Evolutionary conservation across 345 rosid species (phyloP).

Genomic region (Jatropha curcas): DNA sequence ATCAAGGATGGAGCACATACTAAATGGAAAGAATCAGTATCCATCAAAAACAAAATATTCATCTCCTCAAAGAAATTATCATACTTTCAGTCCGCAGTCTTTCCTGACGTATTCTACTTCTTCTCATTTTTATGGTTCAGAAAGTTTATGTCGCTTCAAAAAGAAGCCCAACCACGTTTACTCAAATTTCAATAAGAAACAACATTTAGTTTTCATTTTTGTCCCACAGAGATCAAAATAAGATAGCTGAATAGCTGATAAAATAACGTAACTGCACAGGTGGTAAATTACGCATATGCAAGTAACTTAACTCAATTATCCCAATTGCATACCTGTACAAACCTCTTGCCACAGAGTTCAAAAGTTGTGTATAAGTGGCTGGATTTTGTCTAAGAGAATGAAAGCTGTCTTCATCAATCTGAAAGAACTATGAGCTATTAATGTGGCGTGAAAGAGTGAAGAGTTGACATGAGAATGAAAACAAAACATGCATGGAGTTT

Average conservation of each 20-base stretch:
- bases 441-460: slow-evolving; percentile 3
- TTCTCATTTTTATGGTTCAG: neutral
- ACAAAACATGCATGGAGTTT: neutral
- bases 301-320: slow-evolving; percentile 16
- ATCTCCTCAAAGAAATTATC: neutral
- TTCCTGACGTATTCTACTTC: too few relatives aligned
- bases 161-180: neutral
- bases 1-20: neutral
- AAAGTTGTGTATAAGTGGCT: slow-evolving; percentile 59
- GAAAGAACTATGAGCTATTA: slow-evolving; percentile 30
- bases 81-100: too few relatives aligned
- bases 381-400: slow-evolving; percentile 64
- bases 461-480: neutral
- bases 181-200: neutral
- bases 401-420: slow-evolving; percentile 63
- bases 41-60: neutral
- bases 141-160: neutral
- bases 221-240: neutral
- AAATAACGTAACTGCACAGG: neutral
- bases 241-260: neutral
- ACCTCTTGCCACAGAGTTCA: slow-evolving; percentile 76
- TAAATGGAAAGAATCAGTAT: neutral
- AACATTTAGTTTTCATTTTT: neutral
- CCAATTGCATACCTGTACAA: slow-evolving; percentile 62
- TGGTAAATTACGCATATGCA: slow-evolving; percentile 4